Conservation (phyloP, 2,329 filamentous ascomycete genomes). For the Botrytis fabae region DNA sequence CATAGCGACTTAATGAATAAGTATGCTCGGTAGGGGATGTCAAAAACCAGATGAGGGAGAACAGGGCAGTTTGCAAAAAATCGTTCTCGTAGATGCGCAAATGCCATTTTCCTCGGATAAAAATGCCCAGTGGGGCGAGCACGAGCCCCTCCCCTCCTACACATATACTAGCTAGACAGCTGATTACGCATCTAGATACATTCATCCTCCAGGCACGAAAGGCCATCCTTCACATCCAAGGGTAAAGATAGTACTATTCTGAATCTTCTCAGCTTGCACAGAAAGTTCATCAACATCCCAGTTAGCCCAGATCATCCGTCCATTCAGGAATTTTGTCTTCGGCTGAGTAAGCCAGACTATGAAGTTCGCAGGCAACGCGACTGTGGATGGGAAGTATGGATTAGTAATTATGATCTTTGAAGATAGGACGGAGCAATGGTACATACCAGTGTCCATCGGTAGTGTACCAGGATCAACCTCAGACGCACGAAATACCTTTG, state of each 20-base stretch:
- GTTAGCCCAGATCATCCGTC: constrained; percentile 49
- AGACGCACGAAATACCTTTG: neutral
- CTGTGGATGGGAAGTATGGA: neutral
- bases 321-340: constrained; percentile 49
- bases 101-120: too few relatives aligned
- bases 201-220: constrained; percentile 10
- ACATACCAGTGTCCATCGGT: neutral
- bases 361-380: constrained; percentile 30
- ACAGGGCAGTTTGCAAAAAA: too few relatives aligned
- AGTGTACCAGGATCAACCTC: neutral
- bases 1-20: too few relatives aligned
- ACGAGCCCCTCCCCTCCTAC: too few relatives aligned
- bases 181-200: too few relatives aligned
- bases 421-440: neutral
- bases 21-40: too few relatives aligned
- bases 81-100: too few relatives aligned
- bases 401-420: too few relatives aligned
- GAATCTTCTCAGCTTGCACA: constrained; percentile 32
- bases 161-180: too few relatives aligned
- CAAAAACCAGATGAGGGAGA: too few relatives aligned
- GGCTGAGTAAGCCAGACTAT: constrained; percentile 34
- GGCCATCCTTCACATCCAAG: neutral
- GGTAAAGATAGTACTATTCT: neutral
- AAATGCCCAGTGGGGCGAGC: too few relatives aligned
- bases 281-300: constrained; percentile 55